These are phyloP conservation scores for Xylaria sp. DNA, from an alignment of 2,329 filamentous ascomycete species.

Conservation along the genomic window DNA sequence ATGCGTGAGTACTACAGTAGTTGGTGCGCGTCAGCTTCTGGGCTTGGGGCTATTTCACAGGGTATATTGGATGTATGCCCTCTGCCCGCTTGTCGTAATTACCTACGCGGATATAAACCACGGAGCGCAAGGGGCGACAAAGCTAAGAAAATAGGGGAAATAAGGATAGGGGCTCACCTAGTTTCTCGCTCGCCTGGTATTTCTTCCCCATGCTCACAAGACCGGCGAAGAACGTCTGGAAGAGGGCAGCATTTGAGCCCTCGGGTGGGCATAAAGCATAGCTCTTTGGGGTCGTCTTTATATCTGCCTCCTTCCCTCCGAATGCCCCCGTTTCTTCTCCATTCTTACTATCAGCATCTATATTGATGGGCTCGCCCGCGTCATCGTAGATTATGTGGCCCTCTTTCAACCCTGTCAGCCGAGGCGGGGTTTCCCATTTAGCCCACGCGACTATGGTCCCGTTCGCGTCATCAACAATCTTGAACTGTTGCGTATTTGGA, in stretches of 20 bases:
- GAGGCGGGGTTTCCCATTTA: constrained; percentile 35
- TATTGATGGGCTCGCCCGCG: constrained; percentile 13
- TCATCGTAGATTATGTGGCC: constrained; percentile 35
- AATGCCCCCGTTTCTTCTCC: neutral
- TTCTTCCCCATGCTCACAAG: constrained; percentile 32
- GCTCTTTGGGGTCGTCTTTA: constrained; percentile 1
- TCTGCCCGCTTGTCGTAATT: too few relatives aligned
- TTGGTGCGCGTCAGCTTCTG: neutral
- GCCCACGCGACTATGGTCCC: constrained; percentile 35
- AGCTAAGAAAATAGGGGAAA: neutral
- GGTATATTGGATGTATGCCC: too few relatives aligned
- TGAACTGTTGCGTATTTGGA: constrained; percentile 36
- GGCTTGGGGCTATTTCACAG: too few relatives aligned
- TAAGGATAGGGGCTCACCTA: constrained; percentile 32
- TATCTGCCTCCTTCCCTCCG: constrained; percentile 1
- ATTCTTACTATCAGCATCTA: neutral
- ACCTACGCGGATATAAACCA: too few relatives aligned
- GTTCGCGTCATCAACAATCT: constrained; percentile 33
- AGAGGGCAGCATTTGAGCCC: constrained; percentile 30
- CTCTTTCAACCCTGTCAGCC: constrained; percentile 26
- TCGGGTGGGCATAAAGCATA: constrained; percentile 25
- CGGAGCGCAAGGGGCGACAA: neutral
- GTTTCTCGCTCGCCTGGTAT: constrained; percentile 34
- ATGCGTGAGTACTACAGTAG: constrained; percentile 31
- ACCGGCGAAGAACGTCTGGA: constrained; percentile 33